Base-by-base conservation (phyloP, 176 grass and related monocot genomes). In the Eleusine indica region DNA sequence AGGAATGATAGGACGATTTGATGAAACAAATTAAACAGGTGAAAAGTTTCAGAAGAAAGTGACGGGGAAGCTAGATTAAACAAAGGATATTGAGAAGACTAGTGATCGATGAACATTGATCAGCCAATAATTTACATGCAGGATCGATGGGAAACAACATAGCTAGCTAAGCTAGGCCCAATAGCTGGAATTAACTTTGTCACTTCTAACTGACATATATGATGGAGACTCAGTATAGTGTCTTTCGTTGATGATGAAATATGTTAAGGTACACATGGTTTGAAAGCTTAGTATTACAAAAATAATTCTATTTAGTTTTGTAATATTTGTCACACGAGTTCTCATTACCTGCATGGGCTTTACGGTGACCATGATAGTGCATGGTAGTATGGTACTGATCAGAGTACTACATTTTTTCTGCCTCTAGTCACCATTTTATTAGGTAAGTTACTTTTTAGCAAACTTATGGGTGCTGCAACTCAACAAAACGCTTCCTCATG, bases 31-130 rank as follows among this genome's bases (percentile, higher is more conserved):
- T 25, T 25, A 19, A n/a, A 46, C 6, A 25, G 61, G 77, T 12
- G 37, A 54, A 83, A 80, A 43, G 21, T 74, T 84, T 46, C n/a
- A 0, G 21, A 32, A 52, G 81, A 88, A 37, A 80, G 62, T 3
- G 83, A 81, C 21, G 41, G 44, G 28, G 30, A 52, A 66, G 32
- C 32, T 35, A 35, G 63, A 66, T 62, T 68, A 70, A 82, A 74
- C 9, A 57, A 41, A 18, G 42, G 6, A 4, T 41, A 35, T 48
- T 22, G 64, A 62, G 11, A 52, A 21, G 9, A 82, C 74, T 76
- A 49, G n/a, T 46, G 70, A 14, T 52, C 13, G 13, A 32, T 49
- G 14, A 51, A 46, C 22, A 43, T 28, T 68, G 18, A 17, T 44
- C 58, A 3, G 35, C 22, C 44, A 5, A 14, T 52, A 17, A 51